These are phyloP conservation scores for Leucaena leucocephala DNA, from an alignment of 306 rosid species.

Conservation along the genomic window DNA sequence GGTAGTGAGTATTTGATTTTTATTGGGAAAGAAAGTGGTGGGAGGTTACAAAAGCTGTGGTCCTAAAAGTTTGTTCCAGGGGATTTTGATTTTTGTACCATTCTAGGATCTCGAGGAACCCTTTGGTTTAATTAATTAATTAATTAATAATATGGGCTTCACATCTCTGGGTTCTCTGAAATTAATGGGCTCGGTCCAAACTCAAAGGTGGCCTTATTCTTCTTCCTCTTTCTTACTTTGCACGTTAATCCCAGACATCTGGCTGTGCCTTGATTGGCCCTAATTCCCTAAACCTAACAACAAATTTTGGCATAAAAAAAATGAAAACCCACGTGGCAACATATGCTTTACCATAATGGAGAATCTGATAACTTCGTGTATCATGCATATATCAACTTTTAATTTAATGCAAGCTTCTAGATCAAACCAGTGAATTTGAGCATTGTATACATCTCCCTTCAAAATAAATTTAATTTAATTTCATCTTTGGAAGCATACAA, in stretches of 20 bases:
- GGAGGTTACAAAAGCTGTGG: neutral
- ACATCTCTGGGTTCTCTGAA: slow-evolving; percentile 12
- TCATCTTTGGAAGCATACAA: neutral
- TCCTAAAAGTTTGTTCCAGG: slow-evolving; percentile 30
- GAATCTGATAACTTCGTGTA: neutral
- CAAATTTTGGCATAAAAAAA: neutral
- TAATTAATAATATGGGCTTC: neutral
- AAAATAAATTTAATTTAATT: neutral
- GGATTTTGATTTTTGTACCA: neutral
- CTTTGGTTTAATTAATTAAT: neutral
- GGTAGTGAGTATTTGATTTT: neutral
- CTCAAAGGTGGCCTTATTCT: neutral
- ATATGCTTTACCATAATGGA: too few relatives aligned
- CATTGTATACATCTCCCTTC: neutral
- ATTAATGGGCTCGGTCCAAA: slow-evolving; percentile 25
- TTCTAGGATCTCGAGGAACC: neutral
- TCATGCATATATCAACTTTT: too few relatives aligned
- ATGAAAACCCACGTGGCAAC: neutral
- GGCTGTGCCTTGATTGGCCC: neutral
- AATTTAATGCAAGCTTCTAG: neutral
- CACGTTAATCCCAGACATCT: too few relatives aligned
- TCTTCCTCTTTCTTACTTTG: too few relatives aligned
- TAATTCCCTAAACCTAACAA: neutral
- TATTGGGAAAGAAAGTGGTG: slow-evolving; percentile 22
- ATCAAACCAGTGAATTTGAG: neutral